Conservation (phyloP, 2,329 filamentous ascomycete genomes). For the Metarhizium album region DNA sequence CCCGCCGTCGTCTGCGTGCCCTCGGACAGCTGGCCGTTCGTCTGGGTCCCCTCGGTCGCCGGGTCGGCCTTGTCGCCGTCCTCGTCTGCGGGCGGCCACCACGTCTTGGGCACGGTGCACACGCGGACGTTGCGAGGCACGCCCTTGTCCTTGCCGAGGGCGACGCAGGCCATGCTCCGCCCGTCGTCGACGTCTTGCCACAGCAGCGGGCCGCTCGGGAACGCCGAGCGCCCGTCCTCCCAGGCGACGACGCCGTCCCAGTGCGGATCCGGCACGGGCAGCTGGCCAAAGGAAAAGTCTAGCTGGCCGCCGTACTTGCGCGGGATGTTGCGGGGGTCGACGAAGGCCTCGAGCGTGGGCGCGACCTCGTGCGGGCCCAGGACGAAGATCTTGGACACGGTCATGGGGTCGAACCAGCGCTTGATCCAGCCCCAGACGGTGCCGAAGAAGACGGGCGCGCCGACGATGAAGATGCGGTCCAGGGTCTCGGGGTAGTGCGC, state of each 20-base stretch:
- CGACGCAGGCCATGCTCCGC: conserved; percentile 39
- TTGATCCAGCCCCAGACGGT: conserved; percentile 95
- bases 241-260: conserved; percentile 40
- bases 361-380: conserved; percentile 63
- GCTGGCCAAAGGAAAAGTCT: conserved; percentile 69
- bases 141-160: conserved; percentile 37
- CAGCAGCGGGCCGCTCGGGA: conserved; percentile 46
- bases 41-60: conserved; percentile 11
- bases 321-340: conserved; percentile 74
- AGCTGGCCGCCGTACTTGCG: conserved; percentile 82
- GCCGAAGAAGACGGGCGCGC: conserved; percentile 81
- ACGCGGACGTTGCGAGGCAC: conserved; percentile 35
- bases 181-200: conserved; percentile 40
- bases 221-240: conserved; percentile 40
- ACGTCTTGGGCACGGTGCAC: conserved; percentile 39
- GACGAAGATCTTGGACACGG: conserved; percentile 93
- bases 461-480: conserved; percentile 60
- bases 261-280: conserved; percentile 59
- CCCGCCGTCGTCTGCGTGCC: conserved; percentile 1
- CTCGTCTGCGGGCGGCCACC: conserved; percentile 5
- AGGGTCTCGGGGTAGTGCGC: conserved; percentile 93
- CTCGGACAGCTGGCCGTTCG: conserved; percentile 19
- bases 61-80: not conserved
- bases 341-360: conserved; percentile 67
- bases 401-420: conserved; percentile 90